phyloP scores from a whole-genome alignment of 768 basidiomycete species.

The Russula emetica region DNA sequence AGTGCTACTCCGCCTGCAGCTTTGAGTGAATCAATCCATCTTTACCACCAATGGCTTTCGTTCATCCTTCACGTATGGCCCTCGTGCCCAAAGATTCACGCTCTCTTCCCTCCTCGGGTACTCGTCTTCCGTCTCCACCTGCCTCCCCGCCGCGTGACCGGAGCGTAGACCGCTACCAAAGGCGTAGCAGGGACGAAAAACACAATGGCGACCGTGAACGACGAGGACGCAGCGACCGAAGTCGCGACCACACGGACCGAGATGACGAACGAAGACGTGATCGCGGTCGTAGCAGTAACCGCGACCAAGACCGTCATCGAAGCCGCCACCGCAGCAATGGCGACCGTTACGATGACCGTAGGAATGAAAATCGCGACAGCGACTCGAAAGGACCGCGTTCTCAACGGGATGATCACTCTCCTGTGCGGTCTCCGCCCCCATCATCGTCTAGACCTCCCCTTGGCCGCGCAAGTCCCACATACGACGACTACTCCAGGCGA shows the following conservation, averaged over 20 bases:
- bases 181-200: constrained; percentile 1
- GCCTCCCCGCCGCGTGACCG: constrained; percentile 5
- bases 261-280: constrained; percentile 21
- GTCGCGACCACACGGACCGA: not conserved
- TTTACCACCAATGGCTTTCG: constrained; percentile 51
- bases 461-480: constrained; percentile 47
- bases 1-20: no score
- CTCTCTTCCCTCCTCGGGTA: not conserved
- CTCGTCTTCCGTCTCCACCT: not conserved
- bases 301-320: constrained; percentile 20
- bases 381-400: not conserved
- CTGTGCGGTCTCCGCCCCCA: constrained; percentile 21
- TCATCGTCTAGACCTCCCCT: constrained; percentile 16
- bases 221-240: not conserved
- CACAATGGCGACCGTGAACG: not conserved
- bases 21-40: not conserved
- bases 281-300: constrained; percentile 6
- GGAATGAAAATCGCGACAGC: not conserved
- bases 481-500: constrained; percentile 53
- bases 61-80: constrained; percentile 69
- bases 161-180: constrained; percentile 26
- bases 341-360: not conserved
- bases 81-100: constrained; percentile 51
- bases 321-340: constrained; percentile 23
- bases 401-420: not conserved